phyloP scores from a whole-genome alignment of 306 rosid genomes.

The Corylus heterophylla region DNA sequence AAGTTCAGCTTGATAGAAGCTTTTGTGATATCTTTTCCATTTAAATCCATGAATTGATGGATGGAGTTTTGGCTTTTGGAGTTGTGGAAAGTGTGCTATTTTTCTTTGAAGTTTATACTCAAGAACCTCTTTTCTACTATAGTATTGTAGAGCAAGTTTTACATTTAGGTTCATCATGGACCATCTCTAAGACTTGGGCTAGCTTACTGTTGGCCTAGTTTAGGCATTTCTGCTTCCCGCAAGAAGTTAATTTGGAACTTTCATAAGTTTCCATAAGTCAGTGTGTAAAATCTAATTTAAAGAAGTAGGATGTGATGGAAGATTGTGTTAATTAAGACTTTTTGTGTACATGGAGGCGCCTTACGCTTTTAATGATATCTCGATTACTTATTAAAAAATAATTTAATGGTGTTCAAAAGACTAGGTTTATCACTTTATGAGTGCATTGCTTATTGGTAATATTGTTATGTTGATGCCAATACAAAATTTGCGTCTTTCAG shows the following conservation, averaged over 20 bases:
- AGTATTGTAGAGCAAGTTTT: constrained; percentile 4
- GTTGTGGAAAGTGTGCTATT: constrained; percentile 8
- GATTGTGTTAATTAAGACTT: too few relatives aligned
- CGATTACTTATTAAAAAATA: too few relatives aligned
- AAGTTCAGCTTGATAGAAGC: constrained; percentile 35
- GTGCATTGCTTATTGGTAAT: too few relatives aligned
- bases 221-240: background rate
- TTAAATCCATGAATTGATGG: constrained; percentile 1
- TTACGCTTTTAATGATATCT: too few relatives aligned
- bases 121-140: constrained; percentile 6
- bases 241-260: background rate
- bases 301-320: too few relatives aligned
- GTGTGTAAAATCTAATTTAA: background rate
- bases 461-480: too few relatives aligned
- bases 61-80: constrained; percentile 17
- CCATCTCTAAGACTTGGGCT: background rate
- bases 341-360: too few relatives aligned
- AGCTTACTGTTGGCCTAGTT: background rate
- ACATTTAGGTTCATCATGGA: background rate
- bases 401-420: background rate
- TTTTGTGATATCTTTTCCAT: constrained; percentile 8
- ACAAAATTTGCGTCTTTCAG: too few relatives aligned
- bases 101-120: constrained; percentile 23
- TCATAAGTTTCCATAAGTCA: background rate
- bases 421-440: too few relatives aligned